Base-by-base conservation (phyloP, 192 early-diverging fungal genomes). In the Backusella psychrophila region DNA sequence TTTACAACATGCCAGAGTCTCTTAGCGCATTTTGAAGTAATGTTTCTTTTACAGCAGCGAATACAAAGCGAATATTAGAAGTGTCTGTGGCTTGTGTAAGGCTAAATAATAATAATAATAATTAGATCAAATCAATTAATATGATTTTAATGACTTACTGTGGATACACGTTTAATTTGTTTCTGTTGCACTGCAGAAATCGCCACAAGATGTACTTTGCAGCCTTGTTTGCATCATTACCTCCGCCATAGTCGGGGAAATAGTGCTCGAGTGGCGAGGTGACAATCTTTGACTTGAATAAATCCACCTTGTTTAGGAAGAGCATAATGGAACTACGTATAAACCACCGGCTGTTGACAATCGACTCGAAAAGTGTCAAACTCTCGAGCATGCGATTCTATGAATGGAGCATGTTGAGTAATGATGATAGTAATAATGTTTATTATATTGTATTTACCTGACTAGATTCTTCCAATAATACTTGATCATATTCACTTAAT, bases 131-230 rank as follows among this genome's bases (percentile, higher is more conserved):
- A 26, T 69, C 1, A 69, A 23, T 39, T 33, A 68, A 68, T n/a
- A 34, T 14, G 63, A 46, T 33, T 33, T 33, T 33, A 33, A 33
- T 33, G 33, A 85, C 89, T 83, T 86, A 91, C 89, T 94, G 94
- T 63, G 94, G 94, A 81, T 95, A 96, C 78, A 97, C 90, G 65
- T 91, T 91, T 42, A 96, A 88, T 66, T 91, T 87, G 29, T 92
- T 93, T 72, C 95, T 87, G 82, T 97, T 97, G 34, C 89, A 90
- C 76, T 96, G 96, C 38, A 92, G 91, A 74, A 97, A 97, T 78
- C 91, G 87, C 94, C 94, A 96, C 53, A 97, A 81, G 70, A 97
- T 93, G 77, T 95, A 97, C 76, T 93, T 94, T 36, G 94, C 91
- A 3, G 94, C 96, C 75, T 95, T 94, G 81, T 90, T 91, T 59